Percentiles rank a stretch among this genome's conserved stretches.
Evolutionary conservation across 306 rosid species (phyloP).

Genomic region (Corylus americana): DNA sequence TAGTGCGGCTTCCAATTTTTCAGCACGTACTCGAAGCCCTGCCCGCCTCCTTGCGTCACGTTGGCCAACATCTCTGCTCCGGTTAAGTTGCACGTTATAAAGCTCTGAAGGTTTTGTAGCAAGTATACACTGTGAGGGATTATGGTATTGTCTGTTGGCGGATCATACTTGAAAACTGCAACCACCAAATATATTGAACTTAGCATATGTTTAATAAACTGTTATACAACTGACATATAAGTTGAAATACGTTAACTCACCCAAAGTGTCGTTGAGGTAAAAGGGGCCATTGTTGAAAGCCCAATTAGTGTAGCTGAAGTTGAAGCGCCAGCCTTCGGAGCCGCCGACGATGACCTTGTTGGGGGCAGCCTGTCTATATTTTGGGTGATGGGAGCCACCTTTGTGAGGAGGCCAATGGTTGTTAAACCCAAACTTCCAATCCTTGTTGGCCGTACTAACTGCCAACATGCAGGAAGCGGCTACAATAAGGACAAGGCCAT

Average conservation of each 20-base stretch:
- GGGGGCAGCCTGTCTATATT: conserved; percentile 30
- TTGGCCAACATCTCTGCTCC: conserved; percentile 42
- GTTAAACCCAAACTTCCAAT: background rate
- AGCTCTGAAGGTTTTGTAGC: conserved; percentile 44
- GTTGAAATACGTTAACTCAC: conserved; percentile 21
- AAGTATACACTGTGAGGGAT: conserved; percentile 65
- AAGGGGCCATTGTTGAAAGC: conserved; percentile 49
- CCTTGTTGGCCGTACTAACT: conserved; percentile 39
- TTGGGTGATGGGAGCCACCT: conserved; percentile 6
- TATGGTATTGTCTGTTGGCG: conserved; percentile 39
- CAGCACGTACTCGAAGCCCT: conserved; percentile 57
- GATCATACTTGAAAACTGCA: conserved; percentile 73
- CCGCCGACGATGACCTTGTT: conserved; percentile 56
- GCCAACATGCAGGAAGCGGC: conserved; percentile 31
- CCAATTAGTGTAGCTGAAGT: conserved; percentile 57
- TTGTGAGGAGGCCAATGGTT: no score
- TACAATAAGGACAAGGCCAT: conserved; percentile 6
- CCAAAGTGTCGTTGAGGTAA: conserved; percentile 60
- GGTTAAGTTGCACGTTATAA: conserved; percentile 51
- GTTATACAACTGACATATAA: no score
- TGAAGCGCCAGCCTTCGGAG: conserved; percentile 52
- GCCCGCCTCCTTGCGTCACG: conserved; percentile 47
- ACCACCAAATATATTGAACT: no score
- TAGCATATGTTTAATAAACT: no score
- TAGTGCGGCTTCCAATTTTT: conserved; percentile 55